Conservation (phyloP, 1,284 basidiomycete genomes). For the Apiotrichum domesticum region DNA sequence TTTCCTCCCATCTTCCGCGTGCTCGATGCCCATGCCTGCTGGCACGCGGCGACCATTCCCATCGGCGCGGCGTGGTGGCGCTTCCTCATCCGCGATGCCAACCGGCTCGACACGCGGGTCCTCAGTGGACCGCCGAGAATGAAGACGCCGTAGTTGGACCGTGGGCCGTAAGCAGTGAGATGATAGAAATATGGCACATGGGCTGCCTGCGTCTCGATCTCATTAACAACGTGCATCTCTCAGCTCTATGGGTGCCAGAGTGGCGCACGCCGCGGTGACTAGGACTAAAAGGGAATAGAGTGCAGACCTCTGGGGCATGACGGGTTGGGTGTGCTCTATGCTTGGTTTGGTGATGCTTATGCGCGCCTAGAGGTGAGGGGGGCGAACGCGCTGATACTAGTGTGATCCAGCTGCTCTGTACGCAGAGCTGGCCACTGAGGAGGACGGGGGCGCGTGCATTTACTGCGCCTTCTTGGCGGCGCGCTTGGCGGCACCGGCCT, state of each 20-base stretch:
- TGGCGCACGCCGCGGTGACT: neutral
- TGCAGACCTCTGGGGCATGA: no score
- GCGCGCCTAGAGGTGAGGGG: neutral
- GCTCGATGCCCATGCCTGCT: constrained; percentile 90
- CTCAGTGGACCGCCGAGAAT: neutral
- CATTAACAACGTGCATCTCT: neutral
- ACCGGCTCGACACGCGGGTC: constrained; percentile 24
- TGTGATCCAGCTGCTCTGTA: no score
- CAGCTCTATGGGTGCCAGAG: neutral
- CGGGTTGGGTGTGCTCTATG: no score
- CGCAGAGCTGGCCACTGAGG: no score
- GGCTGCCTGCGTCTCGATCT: neutral
- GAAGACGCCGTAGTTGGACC: neutral
- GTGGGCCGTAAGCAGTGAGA: neutral
- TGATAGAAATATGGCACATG: no score
- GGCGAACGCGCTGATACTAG: no score
- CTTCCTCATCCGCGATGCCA: constrained; percentile 50
- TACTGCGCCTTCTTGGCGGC: constrained; percentile 23
- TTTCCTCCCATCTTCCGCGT: constrained; percentile 71
- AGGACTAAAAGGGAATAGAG: no score
- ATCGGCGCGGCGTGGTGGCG: constrained; percentile 77
- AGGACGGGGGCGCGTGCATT: neutral
- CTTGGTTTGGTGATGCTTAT: neutral
- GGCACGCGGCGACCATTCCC: constrained; percentile 84
- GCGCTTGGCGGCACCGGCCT: constrained; percentile 30